phyloP scores from a whole-genome alignment of 108 stramenopile species.

The Skeletonema potamos region DNA sequence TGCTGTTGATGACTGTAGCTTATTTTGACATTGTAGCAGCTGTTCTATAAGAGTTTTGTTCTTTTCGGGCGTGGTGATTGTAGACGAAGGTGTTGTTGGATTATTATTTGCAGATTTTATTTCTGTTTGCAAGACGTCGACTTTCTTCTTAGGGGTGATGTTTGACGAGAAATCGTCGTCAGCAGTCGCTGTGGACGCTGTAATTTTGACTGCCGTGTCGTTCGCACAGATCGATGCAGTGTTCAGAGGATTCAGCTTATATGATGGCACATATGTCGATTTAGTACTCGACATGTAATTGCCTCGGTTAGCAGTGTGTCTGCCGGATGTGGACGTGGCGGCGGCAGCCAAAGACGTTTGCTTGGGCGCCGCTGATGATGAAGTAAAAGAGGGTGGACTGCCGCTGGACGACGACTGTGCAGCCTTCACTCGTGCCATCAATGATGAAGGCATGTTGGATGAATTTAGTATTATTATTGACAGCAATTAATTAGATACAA shows the following conservation, averaged over 20 bases:
- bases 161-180: background rate
- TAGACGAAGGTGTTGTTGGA: background rate
- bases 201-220: background rate
- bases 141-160: background rate
- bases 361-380: background rate
- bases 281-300: background rate
- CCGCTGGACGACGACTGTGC: conserved; percentile 1
- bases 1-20: background rate
- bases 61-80: background rate
- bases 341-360: background rate
- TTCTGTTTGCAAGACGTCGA: background rate
- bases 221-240: background rate
- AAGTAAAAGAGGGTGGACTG: background rate
- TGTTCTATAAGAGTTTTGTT: conserved; percentile 13
- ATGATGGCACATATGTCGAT: background rate
- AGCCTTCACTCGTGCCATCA: conserved; percentile 29
- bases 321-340: background rate
- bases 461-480: too few species aligned
- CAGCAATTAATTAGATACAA: too few species aligned
- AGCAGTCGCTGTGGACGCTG: background rate
- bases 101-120: background rate
- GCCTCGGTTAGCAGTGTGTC: background rate
- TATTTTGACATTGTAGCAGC: background rate
- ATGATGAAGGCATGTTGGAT: conserved; percentile 26
- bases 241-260: background rate